A percentile compares a stretch with the other conserved stretches of the same genome.
Evolutionary conservation across 2,329 filamentous ascomycete species (phyloP).

Genomic region (Exophiala xenobiotica): DNA sequence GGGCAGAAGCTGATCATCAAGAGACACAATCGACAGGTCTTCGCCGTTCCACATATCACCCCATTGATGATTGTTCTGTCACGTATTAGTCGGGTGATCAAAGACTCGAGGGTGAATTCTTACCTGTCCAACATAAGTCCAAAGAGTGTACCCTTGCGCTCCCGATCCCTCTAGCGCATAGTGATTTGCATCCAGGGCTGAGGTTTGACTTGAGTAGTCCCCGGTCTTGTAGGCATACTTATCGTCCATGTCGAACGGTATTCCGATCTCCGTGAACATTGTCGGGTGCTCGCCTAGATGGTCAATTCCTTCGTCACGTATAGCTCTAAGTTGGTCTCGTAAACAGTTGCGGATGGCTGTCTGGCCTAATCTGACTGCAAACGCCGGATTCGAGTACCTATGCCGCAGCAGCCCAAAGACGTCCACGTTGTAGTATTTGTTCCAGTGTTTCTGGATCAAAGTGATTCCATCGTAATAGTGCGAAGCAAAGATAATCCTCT

Average conservation of each 20-base stretch:
- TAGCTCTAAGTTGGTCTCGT: constrained; percentile 77
- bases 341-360: constrained; percentile 92
- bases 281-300: constrained; percentile 86
- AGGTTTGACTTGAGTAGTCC: constrained; percentile 87
- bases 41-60: constrained; percentile 98
- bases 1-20: constrained; percentile 68
- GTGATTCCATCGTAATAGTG: constrained; percentile 98
- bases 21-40: constrained; percentile 84
- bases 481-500: constrained; percentile 84
- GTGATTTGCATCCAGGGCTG: constrained; percentile 94
- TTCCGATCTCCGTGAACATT: constrained; percentile 91
- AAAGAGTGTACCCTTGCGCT: constrained; percentile 83
- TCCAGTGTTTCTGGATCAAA: constrained; percentile 98
- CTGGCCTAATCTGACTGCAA: constrained; percentile 90
- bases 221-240: constrained; percentile 94
- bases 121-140: constrained; percentile 77
- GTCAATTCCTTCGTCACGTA: constrained; percentile 82
- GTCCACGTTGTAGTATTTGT: constrained; percentile 94
- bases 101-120: constrained; percentile 29
- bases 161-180: constrained; percentile 83
- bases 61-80: constrained; percentile 77
- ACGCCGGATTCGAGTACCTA: constrained; percentile 81
- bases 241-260: constrained; percentile 98
- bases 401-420: constrained; percentile 89
- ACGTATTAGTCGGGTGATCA: constrained; percentile 1